Evolutionary conservation across 129 eudicot genomes (phyloP), one percentile per base, ranked within the genome.

Genomic region (Tagetes patula): DNA sequence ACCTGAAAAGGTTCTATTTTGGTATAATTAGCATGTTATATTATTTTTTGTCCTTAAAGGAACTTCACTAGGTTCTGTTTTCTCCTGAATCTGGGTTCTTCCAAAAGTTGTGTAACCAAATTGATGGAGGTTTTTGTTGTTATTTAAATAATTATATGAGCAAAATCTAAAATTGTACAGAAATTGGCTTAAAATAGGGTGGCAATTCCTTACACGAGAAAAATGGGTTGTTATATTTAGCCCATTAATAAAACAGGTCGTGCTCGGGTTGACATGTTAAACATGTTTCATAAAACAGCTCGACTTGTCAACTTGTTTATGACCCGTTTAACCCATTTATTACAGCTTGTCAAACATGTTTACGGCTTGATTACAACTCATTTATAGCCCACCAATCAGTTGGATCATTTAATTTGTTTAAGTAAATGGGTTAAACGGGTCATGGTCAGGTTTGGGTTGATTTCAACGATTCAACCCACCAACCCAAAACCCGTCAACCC

Each of bases 1-100:
- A 65, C 6, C 46, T 46, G 59, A 11, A 46, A 69, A 1, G 64
- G 27, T 69, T 60, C 37, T 38, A 43, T 70, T 46, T 69, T 60
- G 45, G 76, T 6, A 59, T 68, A 69, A 14, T 69, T 77, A 62
- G 20, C 20, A 46, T 55, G 37, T 34, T 33, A 59, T 34, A 32
- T 34, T 69, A 43, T 41, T 54, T 45, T 67, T 67, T 41, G 47
- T 67, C 74, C 40, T 76, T n/a, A 33, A 66, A 41, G 66, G 56
- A 54, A 42, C 54, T 66, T 65, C 50, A 50, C 48, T 61, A 20
- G 62, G 70, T 63, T 65, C 20, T 31, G 10, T 61, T 73, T 52
- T 13, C 33, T n/a, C 59, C 48, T 73, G 47, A 34, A 61, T 61
- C 37, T 60, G 3, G 36, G 40, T 61, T 55, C 67, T 39, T 38